A percentile compares a stretch with the other conserved stretches of the same genome.
Evolutionary conservation across 2,329 filamentous ascomycete species (phyloP).

Genomic region (Ceratocystis ficicola): DNA sequence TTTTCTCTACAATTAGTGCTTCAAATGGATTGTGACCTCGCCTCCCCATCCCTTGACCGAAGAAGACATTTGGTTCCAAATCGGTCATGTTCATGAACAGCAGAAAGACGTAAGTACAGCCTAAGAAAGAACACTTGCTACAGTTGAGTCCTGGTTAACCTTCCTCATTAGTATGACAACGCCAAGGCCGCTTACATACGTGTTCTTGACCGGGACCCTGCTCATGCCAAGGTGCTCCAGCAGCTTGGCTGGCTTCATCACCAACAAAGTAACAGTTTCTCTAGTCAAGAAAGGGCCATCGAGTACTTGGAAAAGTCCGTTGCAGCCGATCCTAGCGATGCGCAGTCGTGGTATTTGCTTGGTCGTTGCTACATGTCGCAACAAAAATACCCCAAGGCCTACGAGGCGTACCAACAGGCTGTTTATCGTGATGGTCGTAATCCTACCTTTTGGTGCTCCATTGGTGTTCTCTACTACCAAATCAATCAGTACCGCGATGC

Average conservation of each 20-base stretch:
- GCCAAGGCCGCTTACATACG: constrained; percentile 87
- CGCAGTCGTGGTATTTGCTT: constrained; percentile 96
- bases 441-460: constrained; percentile 98
- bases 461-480: constrained; percentile 96
- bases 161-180: constrained; percentile 61
- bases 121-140: background rate
- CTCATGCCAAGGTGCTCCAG: constrained; percentile 94
- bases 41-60: constrained; percentile 86
- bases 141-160: constrained; percentile 24
- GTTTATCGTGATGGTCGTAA: constrained; percentile 96
- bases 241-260: constrained; percentile 97
- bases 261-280: constrained; percentile 82
- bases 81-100: constrained; percentile 96
- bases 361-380: constrained; percentile 99
- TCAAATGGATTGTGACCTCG: constrained; percentile 92
- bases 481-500: constrained; percentile 99
- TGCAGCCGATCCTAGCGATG: constrained; percentile 80
- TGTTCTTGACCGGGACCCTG: constrained; percentile 86
- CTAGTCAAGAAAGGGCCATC: constrained; percentile 89
- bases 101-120: constrained; percentile 76
- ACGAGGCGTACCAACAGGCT: constrained; percentile 96
- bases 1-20: constrained; percentile 52
- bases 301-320: constrained; percentile 97
- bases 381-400: constrained; percentile 96
- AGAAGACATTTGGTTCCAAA: constrained; percentile 99